phyloP scores from a whole-genome alignment of 768 basidiomycete species.

The Phallus indusiatus region DNA sequence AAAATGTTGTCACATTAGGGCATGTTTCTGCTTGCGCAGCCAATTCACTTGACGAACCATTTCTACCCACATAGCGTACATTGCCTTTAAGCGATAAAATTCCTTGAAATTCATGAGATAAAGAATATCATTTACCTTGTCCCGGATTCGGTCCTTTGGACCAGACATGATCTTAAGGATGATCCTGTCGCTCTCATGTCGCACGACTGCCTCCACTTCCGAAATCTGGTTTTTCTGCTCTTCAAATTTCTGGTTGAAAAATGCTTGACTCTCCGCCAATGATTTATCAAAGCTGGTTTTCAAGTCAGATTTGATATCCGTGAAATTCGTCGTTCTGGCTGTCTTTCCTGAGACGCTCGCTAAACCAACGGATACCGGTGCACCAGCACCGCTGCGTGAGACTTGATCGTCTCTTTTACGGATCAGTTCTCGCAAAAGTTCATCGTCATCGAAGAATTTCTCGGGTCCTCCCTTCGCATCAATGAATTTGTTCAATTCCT shows the following conservation, averaged over 20 bases:
- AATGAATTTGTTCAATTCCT: background rate
- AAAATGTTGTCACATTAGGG: background rate
- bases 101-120: background rate
- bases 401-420: background rate
- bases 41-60: background rate
- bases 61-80: background rate
- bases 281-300: constrained; percentile 14
- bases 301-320: constrained; percentile 19
- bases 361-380: background rate
- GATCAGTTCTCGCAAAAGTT: background rate
- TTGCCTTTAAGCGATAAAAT: background rate
- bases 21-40: too few species aligned
- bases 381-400: background rate
- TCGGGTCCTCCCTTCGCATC: background rate
- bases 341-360: background rate
- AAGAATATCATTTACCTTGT: constrained; percentile 22
- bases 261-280: constrained; percentile 28
- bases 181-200: constrained; percentile 29
- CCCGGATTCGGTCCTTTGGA: constrained; percentile 35
- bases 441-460: background rate
- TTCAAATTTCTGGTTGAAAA: constrained; percentile 39
- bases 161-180: constrained; percentile 32
- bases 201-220: constrained; percentile 21
- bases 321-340: background rate
- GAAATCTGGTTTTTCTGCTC: constrained; percentile 32